These are phyloP conservation scores for Coemansia sp. DNA, from an alignment of 192 early-diverging fungal species.

Conservation along the genomic window DNA sequence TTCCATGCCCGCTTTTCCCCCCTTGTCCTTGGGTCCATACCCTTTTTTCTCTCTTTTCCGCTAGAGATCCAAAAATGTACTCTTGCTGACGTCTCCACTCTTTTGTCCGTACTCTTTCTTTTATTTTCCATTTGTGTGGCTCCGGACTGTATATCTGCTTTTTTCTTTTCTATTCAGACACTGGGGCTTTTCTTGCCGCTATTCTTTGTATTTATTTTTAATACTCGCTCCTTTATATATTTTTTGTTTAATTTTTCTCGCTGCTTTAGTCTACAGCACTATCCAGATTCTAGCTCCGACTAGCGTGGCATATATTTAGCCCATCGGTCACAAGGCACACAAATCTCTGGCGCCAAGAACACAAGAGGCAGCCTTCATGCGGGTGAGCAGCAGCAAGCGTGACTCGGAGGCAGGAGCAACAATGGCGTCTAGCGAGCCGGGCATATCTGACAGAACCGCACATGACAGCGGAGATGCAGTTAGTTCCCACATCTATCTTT, in stretches of 20 bases:
- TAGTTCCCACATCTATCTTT: neutral
- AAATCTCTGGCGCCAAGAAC: neutral
- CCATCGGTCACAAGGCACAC: neutral
- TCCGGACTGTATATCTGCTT: neutral
- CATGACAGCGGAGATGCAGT: neutral
- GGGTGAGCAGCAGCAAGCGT: neutral
- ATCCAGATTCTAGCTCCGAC: neutral
- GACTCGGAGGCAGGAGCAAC: neutral
- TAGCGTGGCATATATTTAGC: neutral
- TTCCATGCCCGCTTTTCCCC: neutral
- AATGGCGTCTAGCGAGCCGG: slow-evolving; percentile 1
- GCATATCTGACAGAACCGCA: slow-evolving; percentile 9
- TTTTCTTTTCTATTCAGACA: neutral
- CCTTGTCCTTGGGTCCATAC: neutral
- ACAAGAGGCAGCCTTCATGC: neutral
- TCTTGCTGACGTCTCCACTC: neutral
- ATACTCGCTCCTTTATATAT: neutral
- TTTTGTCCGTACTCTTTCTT: neutral
- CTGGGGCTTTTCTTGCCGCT: neutral
- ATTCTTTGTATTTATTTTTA: neutral
- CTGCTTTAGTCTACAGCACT: neutral
- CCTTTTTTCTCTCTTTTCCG: neutral
- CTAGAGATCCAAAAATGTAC: neutral
- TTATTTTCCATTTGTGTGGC: neutral
- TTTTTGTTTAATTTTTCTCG: neutral